A percentile compares a stretch with the other conserved stretches of the same genome.
phyloP scores from a whole-genome alignment of 2,329 filamentous ascomycete species.

The Falciphora oryzae region DNA sequence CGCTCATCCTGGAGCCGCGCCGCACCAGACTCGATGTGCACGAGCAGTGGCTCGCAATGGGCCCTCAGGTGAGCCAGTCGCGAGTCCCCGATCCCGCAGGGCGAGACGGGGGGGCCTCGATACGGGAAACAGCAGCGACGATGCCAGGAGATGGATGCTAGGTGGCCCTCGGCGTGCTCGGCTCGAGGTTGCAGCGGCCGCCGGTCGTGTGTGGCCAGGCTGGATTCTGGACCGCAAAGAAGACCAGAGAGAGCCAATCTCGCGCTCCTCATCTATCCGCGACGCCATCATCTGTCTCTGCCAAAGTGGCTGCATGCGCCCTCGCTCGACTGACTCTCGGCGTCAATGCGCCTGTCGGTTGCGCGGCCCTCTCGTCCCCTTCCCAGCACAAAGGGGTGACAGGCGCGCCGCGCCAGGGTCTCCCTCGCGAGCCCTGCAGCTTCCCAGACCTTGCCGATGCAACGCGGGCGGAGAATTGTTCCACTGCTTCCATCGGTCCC shows the following conservation, averaged over 20 bases:
- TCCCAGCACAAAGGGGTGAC: neutral
- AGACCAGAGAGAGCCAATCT: neutral
- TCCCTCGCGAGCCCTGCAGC: neutral
- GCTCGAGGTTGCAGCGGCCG: neutral
- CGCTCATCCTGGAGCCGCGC: no score
- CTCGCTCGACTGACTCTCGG: slow-evolving; percentile 3
- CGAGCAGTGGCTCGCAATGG: neutral
- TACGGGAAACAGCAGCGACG: no score
- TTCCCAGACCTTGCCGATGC: neutral
- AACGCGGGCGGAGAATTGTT: neutral
- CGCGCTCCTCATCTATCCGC: neutral
- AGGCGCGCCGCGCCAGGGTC: neutral
- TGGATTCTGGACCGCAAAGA: neutral
- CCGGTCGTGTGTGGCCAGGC: no score
- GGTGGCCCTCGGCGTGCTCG: no score
- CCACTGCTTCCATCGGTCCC: neutral
- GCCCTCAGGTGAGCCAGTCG: neutral
- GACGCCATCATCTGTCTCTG: neutral
- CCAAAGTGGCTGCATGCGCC: slow-evolving; percentile 1
- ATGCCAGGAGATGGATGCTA: no score
- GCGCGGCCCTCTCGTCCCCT: neutral
- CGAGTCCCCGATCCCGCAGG: neutral
- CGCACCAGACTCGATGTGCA: neutral
- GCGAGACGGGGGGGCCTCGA: neutral
- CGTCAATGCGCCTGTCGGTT: slow-evolving; percentile 2